Evolutionary conservation across 768 basidiomycete genomes (phyloP).

Genomic region (Tubosaeta brunneosetosa): DNA sequence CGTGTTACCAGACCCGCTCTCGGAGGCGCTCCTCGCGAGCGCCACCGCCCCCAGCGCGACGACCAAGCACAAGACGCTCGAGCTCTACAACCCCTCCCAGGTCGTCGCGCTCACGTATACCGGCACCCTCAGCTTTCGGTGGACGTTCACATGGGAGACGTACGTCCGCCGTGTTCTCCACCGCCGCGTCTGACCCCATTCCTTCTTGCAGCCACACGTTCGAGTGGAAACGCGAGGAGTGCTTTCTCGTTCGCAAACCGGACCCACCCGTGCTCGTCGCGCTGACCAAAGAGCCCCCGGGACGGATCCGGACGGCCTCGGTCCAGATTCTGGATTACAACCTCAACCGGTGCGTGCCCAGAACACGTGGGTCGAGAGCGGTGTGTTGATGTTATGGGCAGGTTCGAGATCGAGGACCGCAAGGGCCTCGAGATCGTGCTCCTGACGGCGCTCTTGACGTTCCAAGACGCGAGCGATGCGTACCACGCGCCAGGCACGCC

Average conservation of each 20-base stretch:
- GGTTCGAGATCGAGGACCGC: constrained; percentile 76
- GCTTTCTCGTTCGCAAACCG: constrained; percentile 78
- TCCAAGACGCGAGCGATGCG: constrained; percentile 64
- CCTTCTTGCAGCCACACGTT: constrained; percentile 58
- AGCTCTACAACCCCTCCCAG: constrained; percentile 69
- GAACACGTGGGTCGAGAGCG: neutral
- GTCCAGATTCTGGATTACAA: constrained; percentile 85
- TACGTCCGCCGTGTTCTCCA: constrained; percentile 35
- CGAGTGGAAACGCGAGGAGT: constrained; percentile 83
- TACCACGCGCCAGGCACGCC: constrained; percentile 39
- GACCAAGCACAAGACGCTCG: constrained; percentile 69
- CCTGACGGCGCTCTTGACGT: constrained; percentile 69
- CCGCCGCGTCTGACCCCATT: neutral
- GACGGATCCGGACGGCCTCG: constrained; percentile 56
- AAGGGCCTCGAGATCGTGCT: constrained; percentile 84
- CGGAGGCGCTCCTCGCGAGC: constrained; percentile 65
- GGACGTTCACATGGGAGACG: constrained; percentile 83
- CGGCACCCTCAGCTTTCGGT: constrained; percentile 69
- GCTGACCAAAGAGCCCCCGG: constrained; percentile 70
- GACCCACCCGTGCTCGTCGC: constrained; percentile 85
- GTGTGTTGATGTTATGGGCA: neutral
- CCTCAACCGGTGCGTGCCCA: constrained; percentile 53
- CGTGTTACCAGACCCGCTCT: constrained; percentile 56
- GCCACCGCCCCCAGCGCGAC: constrained; percentile 60
- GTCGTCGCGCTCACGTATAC: constrained; percentile 69